Conservation (phyloP, 345 rosid genomes). For the Streptanthus diversifolius region DNA sequence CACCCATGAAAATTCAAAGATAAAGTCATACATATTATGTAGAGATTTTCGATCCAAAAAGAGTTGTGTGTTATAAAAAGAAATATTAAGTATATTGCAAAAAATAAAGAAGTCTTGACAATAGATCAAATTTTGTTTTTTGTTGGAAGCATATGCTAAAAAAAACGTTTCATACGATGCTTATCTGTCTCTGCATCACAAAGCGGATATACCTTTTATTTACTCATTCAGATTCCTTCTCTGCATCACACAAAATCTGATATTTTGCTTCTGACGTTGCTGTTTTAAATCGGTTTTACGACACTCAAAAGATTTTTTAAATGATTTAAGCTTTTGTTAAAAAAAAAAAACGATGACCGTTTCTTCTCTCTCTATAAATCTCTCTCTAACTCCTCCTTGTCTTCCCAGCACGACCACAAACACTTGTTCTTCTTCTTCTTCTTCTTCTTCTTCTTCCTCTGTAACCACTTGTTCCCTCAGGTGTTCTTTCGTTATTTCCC, state of each 20-base stretch:
- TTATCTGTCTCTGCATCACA: constrained; percentile 16
- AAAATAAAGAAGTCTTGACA: neutral
- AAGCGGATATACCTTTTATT: constrained; percentile 18
- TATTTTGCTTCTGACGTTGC: constrained; percentile 3
- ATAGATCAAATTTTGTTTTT: neutral
- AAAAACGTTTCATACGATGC: constrained; percentile 15
- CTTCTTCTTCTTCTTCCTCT: constrained; percentile 25
- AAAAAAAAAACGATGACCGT: constrained; percentile 25
- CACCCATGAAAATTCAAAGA: neutral
- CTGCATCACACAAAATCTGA: neutral
- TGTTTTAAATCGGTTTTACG: constrained; percentile 20
- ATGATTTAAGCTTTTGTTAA: neutral
- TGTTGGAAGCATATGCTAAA: constrained; percentile 29
- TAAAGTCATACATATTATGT: neutral
- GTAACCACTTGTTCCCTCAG: constrained; percentile 14
- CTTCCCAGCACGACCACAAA: constrained; percentile 14
- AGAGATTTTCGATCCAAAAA: neutral
- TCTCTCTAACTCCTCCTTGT: constrained; percentile 37
- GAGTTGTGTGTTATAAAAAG: neutral
- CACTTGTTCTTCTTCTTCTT: constrained; percentile 22
- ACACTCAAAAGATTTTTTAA: neutral
- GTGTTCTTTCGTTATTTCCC: constrained; percentile 10
- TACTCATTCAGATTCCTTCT: constrained; percentile 9
- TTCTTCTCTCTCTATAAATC: constrained; percentile 56
- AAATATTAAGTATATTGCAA: too few relatives aligned